Conservation (phyloP, 73 alveolate genomes). For the Symbiodinium natans region DNA sequence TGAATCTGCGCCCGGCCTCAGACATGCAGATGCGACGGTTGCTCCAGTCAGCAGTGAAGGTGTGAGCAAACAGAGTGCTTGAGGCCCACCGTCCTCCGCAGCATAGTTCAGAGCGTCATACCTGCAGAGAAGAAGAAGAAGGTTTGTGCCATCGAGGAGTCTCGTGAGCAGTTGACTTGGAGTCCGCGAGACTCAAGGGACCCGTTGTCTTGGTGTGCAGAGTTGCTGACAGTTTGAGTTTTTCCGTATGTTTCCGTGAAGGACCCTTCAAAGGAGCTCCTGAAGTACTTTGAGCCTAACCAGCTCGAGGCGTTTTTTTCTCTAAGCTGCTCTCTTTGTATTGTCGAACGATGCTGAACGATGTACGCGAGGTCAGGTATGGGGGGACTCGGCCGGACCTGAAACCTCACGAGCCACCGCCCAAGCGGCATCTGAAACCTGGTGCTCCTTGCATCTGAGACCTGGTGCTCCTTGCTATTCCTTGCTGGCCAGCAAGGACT, state of each 20-base stretch:
- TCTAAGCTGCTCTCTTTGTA: too few species aligned
- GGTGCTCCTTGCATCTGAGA: background rate
- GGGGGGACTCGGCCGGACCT: conserved; percentile 50
- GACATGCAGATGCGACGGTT: background rate
- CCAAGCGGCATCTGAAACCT: background rate
- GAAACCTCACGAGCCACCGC: conserved; percentile 23
- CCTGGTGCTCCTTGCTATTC: background rate
- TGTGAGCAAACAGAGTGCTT: background rate
- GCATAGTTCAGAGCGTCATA: conserved; percentile 58
- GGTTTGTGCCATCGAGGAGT: conserved; percentile 53
- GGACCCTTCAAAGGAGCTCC: conserved; percentile 44
- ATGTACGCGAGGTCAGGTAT: background rate
- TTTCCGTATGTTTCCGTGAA: background rate
- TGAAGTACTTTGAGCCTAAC: conserved; percentile 37
- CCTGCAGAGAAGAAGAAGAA: conserved; percentile 68
- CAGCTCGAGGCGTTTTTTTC: conserved; percentile 62
- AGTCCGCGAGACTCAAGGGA: background rate
- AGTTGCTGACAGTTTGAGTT: too few species aligned
- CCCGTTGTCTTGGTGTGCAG: background rate
- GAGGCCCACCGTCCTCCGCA: conserved; percentile 30
- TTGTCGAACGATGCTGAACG: too few species aligned
- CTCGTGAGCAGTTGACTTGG: background rate
- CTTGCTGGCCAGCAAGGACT: background rate
- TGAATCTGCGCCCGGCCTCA: conserved; percentile 11
- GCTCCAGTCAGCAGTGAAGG: background rate